Base-by-base conservation (phyloP, 176 grass and related monocot genomes). In the Musa troglodytarum region DNA sequence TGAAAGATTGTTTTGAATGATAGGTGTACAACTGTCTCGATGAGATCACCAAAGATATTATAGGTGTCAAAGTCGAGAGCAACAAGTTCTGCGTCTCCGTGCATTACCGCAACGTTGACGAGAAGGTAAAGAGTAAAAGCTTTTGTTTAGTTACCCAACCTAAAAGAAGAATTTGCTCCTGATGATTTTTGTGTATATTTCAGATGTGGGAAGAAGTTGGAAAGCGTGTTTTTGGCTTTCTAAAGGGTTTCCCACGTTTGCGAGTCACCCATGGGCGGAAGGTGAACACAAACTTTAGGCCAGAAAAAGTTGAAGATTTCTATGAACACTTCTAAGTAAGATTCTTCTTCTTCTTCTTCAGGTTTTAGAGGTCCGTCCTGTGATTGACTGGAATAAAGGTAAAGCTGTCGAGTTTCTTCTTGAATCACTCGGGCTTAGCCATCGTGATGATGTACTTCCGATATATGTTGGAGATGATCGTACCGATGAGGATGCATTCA, bases 71-170 rank as follows among this genome's bases (percentile, higher is more conserved):
- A 11, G 82, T 99, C 14, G 95, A 99, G 84, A 89, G 94, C 68
- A 99, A 99, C 80, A 94, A 94, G 51, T 99, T 99, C 26, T 94
- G 95, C 72, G 83, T 86, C 56, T 94, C 95, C 63, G 90, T 99
- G 23, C 95, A 99, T 78, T 99, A 99, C 62, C 95, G 95, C 26
- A 89, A 91, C 65, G 95, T 99, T 58, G 78, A 87, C 65, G 80
- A 89, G 53, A 91, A 94, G 90, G 95, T 94, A 82, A 69, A 51
- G 15, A 43, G 4, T 16, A 53, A 14, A 17, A 25, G 11, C 11
- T 26, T 25, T 25, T 29, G 2, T 25, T 43, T 43, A 43, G 34
- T 43, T 43, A 43, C 34, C 34, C 34, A 43, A 6, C 34, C 34
- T 43, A 43, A 43, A 43, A 4, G 34, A 43, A 43, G 34, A 43